These are phyloP conservation scores for Colletotrichum spaethianum DNA, from an alignment of 2,329 filamentous ascomycete species.

Conservation along the genomic window DNA sequence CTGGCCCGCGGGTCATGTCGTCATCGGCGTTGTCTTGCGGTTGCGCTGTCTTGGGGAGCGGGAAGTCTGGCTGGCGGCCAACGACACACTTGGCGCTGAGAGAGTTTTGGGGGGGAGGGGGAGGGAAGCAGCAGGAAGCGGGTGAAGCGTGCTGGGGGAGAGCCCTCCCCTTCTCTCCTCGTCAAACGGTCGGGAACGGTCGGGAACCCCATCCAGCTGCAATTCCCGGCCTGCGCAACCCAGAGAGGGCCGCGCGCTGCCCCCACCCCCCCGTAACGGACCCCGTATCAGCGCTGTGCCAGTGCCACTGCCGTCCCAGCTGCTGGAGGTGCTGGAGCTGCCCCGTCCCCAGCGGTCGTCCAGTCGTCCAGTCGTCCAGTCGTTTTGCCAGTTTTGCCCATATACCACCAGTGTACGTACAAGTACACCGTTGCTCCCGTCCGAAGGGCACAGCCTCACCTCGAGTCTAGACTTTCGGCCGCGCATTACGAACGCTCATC, in stretches of 20 bases:
- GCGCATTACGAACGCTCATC: conserved; percentile 6
- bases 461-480: conserved; percentile 1
- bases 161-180: not conserved
- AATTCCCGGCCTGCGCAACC: too few relatives aligned
- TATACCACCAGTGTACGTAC: too few relatives aligned
- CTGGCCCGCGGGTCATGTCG: not conserved
- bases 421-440: conserved; percentile 15
- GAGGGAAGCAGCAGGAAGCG: not conserved
- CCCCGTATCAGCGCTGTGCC: not conserved
- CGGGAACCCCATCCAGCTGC: not conserved
- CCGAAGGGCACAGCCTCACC: conserved; percentile 21
- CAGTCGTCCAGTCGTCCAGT: too few relatives aligned
- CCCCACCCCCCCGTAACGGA: not conserved
- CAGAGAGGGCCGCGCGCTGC: too few relatives aligned
- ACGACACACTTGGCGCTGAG: not conserved
- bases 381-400: not conserved
- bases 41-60: not conserved
- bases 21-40: not conserved
- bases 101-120: not conserved
- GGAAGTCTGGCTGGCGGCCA: too few relatives aligned
- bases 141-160: not conserved
- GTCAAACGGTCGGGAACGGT: conserved; percentile 20
- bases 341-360: too few relatives aligned
- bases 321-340: too few relatives aligned
- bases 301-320: not conserved